These are phyloP conservation scores for Raphanus hybrid DNA, from an alignment of 441 rosid genomes.

Conservation along the genomic window DNA sequence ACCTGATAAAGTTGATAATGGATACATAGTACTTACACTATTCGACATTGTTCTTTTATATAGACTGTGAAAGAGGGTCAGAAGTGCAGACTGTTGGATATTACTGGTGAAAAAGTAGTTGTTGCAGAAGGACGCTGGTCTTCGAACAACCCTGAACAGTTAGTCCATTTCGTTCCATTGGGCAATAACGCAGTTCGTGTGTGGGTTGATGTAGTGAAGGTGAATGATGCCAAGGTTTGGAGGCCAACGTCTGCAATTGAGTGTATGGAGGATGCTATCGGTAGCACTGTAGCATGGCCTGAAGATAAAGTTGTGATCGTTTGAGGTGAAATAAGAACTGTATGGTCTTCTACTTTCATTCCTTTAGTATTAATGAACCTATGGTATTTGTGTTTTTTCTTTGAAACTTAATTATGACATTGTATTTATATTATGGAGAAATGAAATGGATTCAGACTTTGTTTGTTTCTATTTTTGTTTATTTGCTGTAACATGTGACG, in stretches of 20 bases:
- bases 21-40: not conserved
- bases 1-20: not conserved
- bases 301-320: constrained; percentile 19
- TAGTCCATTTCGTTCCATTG: constrained; percentile 9
- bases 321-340: constrained; percentile 5
- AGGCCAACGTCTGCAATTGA: not conserved
- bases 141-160: constrained; percentile 10
- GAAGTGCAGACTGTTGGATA: constrained; percentile 10
- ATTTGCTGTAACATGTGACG: not conserved
- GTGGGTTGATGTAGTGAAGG: constrained; percentile 16
- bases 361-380: not conserved
- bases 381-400: not conserved
- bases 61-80: not conserved
- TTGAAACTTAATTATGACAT: too few relatives aligned
- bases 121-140: constrained; percentile 23
- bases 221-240: constrained; percentile 15
- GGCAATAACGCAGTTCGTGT: constrained; percentile 4
- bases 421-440: too few relatives aligned
- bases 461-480: too few relatives aligned
- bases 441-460: too few relatives aligned
- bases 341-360: not conserved
- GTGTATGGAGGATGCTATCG: constrained; percentile 22
- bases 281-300: constrained; percentile 3
- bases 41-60: too few relatives aligned
- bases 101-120: not conserved